Conservation (phyloP, 306 rosid species). For the Acacia acuminata region DNA sequence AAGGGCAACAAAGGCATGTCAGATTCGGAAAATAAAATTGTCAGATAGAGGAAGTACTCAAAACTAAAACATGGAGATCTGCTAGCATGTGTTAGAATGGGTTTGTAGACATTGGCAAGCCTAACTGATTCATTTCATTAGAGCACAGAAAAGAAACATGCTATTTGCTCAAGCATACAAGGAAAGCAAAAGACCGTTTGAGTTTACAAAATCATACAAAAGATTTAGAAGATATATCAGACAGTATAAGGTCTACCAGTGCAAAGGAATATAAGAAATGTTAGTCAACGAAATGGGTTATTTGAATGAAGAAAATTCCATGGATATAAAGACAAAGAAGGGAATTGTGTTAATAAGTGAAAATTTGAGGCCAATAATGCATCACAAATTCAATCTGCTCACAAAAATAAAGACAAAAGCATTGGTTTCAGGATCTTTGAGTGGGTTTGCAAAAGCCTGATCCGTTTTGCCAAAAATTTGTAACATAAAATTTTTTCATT, state of each 20-base stretch:
- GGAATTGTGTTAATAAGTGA: not conserved
- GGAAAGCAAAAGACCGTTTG: slow-evolving; percentile 10
- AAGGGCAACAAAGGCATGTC: slow-evolving; percentile 31
- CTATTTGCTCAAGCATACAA: slow-evolving; percentile 5
- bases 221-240: not conserved
- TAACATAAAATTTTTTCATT: not conserved
- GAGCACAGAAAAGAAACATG: slow-evolving; percentile 2
- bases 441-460: not conserved
- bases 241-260: not conserved
- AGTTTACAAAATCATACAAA: slow-evolving; percentile 20
- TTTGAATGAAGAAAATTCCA: not conserved
- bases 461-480: not conserved
- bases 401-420: not conserved
- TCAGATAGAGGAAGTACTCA: not conserved
- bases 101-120: not conserved
- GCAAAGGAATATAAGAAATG: slow-evolving; percentile 26
- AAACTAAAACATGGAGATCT: slow-evolving; percentile 19
- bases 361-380: not conserved
- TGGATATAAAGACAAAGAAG: not conserved
- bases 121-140: not conserved
- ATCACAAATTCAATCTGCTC: not conserved
- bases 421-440: not conserved
- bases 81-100: slow-evolving; percentile 1
- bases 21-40: slow-evolving; percentile 27
- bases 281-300: not conserved